Conservation (phyloP, 352 stramenopile species). For the Globisporangium spinosum region DNA sequence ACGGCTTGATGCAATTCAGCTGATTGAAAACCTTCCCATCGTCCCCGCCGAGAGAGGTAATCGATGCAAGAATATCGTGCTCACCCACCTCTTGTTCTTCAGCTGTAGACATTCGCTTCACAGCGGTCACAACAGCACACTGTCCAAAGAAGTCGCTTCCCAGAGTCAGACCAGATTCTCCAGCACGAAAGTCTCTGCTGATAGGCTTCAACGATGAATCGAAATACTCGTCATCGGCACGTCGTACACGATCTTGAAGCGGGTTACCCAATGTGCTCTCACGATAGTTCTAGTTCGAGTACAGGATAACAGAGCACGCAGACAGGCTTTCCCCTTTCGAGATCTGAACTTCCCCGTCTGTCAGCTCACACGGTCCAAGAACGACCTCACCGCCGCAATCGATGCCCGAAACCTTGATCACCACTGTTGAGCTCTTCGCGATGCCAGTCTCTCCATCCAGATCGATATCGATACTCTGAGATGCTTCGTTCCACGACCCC, state of each 20-base stretch:
- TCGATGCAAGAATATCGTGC: constrained; percentile 44
- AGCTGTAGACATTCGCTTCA: constrained; percentile 30
- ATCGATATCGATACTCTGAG: constrained; percentile 26
- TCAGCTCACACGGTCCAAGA: constrained; percentile 44
- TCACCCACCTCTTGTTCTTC: constrained; percentile 11
- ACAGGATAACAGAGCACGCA: constrained; percentile 28
- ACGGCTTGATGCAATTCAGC: constrained; percentile 49
- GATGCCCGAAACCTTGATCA: constrained; percentile 34
- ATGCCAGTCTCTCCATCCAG: constrained; percentile 35
- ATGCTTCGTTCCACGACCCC: constrained; percentile 26
- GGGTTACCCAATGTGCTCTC: constrained; percentile 29
- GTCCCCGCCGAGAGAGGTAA: constrained; percentile 29
- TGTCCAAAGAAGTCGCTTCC: constrained; percentile 57
- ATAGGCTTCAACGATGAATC: constrained; percentile 36
- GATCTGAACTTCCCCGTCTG: constrained; percentile 15
- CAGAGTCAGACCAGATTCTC: constrained; percentile 39
- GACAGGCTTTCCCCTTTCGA: constrained; percentile 3
- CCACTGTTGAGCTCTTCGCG: constrained; percentile 27
- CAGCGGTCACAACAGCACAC: constrained; percentile 37
- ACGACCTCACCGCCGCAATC: constrained; percentile 24
- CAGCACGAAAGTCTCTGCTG: constrained; percentile 28
- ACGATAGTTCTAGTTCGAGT: constrained; percentile 36
- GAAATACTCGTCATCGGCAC: constrained; percentile 23
- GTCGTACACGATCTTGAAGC: constrained; percentile 23
- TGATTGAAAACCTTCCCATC: constrained; percentile 29